These are phyloP conservation scores for Protomyces arabidopsidicola DNA, from an alignment of 1,139 yeast species.

Conservation along the genomic window DNA sequence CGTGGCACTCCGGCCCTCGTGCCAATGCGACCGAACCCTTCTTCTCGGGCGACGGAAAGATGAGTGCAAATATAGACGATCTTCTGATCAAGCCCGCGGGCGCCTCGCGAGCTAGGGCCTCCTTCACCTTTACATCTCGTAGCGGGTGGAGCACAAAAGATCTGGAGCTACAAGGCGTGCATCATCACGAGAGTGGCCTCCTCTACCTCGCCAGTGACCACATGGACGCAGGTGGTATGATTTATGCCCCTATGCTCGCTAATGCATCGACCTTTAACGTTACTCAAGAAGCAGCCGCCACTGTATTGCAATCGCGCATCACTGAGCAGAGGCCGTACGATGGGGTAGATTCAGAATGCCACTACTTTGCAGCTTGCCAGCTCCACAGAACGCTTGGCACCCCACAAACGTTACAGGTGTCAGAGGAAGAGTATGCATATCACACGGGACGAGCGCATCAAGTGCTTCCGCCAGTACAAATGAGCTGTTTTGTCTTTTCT, in stretches of 20 bases:
- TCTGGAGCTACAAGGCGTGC: neutral
- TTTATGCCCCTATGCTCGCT: neutral
- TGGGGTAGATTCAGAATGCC: neutral
- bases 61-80: neutral
- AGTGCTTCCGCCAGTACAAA: neutral
- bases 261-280: neutral
- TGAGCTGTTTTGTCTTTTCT: neutral
- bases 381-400: neutral
- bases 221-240: neutral
- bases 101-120: neutral
- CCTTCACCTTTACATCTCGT: neutral
- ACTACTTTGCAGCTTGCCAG: neutral
- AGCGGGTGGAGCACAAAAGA: neutral
- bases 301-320: neutral
- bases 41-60: neutral
- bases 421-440: neutral
- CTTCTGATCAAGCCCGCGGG: neutral
- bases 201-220: neutral
- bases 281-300: neutral
- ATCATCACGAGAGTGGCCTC: neutral
- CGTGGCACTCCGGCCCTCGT: neutral
- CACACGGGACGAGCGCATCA: neutral
- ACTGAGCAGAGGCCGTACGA: neutral
- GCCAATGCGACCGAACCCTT: neutral
- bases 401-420: neutral